A percentile compares a stretch with the other conserved stretches of the same genome.
phyloP scores from a whole-genome alignment of 2,329 filamentous ascomycete genomes.

The Camillea tinctor region DNA sequence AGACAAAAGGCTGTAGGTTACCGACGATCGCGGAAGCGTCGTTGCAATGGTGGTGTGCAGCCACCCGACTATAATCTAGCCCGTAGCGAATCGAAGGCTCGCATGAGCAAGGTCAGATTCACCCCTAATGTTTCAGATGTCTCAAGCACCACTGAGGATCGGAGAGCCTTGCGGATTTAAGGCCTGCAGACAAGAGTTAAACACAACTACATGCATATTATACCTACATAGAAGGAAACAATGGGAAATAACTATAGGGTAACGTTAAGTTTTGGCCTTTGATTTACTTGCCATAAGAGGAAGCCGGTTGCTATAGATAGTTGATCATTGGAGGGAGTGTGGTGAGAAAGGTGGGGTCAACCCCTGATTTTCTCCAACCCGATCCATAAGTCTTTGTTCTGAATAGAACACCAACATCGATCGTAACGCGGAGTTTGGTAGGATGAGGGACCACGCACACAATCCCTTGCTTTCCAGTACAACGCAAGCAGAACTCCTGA shows the following conservation, averaged over 20 bases:
- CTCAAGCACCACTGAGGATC: conserved; percentile 2
- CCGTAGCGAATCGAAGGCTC: conserved; percentile 4
- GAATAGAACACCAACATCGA: neutral
- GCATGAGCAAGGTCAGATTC: conserved; percentile 5
- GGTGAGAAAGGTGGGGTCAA: conserved; percentile 6
- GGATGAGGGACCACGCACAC: neutral
- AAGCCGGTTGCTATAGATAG: conserved; percentile 8
- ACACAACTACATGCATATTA: neutral
- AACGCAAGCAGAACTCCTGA: too few relatives aligned
- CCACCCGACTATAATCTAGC: conserved; percentile 3
- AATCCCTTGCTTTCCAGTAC: neutral
- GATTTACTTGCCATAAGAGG: conserved; percentile 18
- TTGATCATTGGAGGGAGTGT: neutral
- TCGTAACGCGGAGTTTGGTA: neutral
- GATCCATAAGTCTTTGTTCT: neutral
- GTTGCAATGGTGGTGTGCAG: conserved; percentile 7
- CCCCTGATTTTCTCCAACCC: conserved; percentile 3
- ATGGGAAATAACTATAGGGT: conserved; percentile 14
- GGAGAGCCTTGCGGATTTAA: neutral
- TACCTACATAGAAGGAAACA: conserved; percentile 3
- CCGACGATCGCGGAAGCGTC: conserved; percentile 16
- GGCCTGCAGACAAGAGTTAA: too few relatives aligned
- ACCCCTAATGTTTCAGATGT: conserved; percentile 16
- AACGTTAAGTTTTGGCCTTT: conserved; percentile 15
- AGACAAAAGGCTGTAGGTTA: conserved; percentile 8